phyloP scores from a whole-genome alignment of 139 green algal species.

The Chloropicon primus region DNA sequence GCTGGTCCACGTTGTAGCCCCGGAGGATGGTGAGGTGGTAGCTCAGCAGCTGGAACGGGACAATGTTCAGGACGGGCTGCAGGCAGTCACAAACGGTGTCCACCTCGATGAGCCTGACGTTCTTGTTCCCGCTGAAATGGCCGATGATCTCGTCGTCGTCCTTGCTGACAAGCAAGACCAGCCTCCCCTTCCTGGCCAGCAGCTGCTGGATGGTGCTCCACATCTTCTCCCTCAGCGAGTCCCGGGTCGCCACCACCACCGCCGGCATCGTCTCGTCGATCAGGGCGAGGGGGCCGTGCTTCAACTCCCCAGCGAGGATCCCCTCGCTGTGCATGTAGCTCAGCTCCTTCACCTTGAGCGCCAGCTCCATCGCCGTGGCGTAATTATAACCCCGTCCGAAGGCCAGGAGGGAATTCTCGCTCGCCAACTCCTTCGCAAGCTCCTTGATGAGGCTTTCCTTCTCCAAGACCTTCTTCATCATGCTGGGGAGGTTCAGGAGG shows the following conservation, averaged over 20 bases:
- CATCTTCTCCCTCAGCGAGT: slow-evolving; percentile 74
- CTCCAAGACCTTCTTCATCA: slow-evolving; percentile 26
- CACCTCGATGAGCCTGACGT: slow-evolving; percentile 29
- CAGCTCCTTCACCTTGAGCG: slow-evolving; percentile 88
- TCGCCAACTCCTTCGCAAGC: slow-evolving; percentile 58
- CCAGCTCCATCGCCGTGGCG: slow-evolving; percentile 83
- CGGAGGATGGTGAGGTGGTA: slow-evolving; percentile 90
- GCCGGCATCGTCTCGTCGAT: slow-evolving; percentile 89
- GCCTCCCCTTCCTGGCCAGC: slow-evolving; percentile 40
- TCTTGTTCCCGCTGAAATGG: slow-evolving; percentile 12
- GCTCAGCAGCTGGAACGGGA: slow-evolving; percentile 86
- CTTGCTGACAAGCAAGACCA: slow-evolving; percentile 33
- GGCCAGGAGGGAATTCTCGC: slow-evolving; percentile 65
- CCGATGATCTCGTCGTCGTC: slow-evolving; percentile 38
- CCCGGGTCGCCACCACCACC: slow-evolving; percentile 69
- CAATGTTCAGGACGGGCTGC: slow-evolving; percentile 90
- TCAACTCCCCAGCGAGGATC: slow-evolving; percentile 97
- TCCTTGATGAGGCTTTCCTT: slow-evolving; percentile 60
- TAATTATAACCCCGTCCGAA: slow-evolving; percentile 93
- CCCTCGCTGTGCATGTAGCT: slow-evolving; percentile 89
- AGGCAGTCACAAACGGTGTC: slow-evolving; percentile 42
- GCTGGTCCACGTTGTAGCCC: slow-evolving; percentile 91
- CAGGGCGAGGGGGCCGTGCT: slow-evolving; percentile 92
- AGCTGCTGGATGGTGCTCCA: slow-evolving; percentile 81
- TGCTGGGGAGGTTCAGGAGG: slow-evolving; percentile 43